These are phyloP conservation scores for Agaricus blazei DNA, from an alignment of 768 basidiomycete species.

Conservation along the genomic window DNA sequence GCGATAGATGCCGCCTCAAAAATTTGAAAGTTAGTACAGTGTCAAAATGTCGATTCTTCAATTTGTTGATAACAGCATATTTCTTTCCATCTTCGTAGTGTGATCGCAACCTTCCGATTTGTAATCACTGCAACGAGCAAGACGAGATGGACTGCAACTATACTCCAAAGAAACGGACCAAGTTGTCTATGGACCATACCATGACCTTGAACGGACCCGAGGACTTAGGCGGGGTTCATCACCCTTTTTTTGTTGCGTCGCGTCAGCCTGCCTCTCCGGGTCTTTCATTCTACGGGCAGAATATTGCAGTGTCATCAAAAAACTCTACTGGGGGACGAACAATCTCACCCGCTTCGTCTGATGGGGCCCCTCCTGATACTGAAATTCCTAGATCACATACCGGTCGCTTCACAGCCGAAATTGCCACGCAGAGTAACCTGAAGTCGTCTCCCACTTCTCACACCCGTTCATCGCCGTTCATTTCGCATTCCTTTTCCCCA, in stretches of 20 bases:
- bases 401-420: slow-evolving; percentile 27
- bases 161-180: slow-evolving; percentile 66
- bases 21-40: slow-evolving; percentile 55
- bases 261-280: slow-evolving; percentile 12
- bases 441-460: slow-evolving; percentile 19
- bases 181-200: slow-evolving; percentile 16
- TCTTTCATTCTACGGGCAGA: slow-evolving; percentile 44
- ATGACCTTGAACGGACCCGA: slow-evolving; percentile 10
- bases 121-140: slow-evolving; percentile 59
- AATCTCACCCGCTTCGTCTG: slow-evolving; percentile 13
- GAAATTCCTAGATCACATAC: slow-evolving; percentile 23
- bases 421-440: slow-evolving; percentile 13
- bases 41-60: not conserved
- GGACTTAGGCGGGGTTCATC: slow-evolving; percentile 5
- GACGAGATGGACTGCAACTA: slow-evolving; percentile 59
- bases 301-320: slow-evolving; percentile 30
- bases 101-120: slow-evolving; percentile 66
- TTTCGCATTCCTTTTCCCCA: slow-evolving; percentile 34
- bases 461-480: slow-evolving; percentile 34
- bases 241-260: slow-evolving; percentile 6
- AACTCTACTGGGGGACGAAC: not conserved
- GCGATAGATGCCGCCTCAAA: slow-evolving; percentile 61
- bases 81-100: slow-evolving; percentile 35
- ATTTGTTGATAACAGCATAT: not conserved
- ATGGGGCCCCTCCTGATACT: slow-evolving; percentile 11